phyloP scores from a whole-genome alignment of 1,284 basidiomycete genomes.

The Moesziomyces antarcticus region DNA sequence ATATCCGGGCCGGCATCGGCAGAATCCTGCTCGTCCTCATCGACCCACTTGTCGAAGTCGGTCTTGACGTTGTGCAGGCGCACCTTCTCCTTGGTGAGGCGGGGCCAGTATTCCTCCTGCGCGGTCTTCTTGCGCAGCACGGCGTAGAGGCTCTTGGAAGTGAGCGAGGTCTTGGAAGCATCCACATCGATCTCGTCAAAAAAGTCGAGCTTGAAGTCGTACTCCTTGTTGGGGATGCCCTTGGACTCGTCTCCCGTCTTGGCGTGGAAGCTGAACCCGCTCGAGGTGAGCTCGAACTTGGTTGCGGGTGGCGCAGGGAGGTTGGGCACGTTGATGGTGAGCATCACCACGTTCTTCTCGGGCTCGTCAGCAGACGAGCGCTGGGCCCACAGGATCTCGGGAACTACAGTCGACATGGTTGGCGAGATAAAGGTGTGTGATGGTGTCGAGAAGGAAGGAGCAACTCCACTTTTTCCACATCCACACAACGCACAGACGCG shows the following conservation, averaged over 20 bases:
- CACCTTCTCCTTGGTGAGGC: slow-evolving; percentile 68
- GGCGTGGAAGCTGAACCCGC: slow-evolving; percentile 59
- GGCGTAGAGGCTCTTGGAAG: slow-evolving; percentile 64
- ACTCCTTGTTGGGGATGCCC: slow-evolving; percentile 60
- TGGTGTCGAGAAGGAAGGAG: not conserved
- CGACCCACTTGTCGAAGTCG: slow-evolving; percentile 69
- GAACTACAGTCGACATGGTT: slow-evolving; percentile 54
- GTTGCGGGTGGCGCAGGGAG: slow-evolving; percentile 57
- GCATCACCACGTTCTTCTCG: slow-evolving; percentile 66
- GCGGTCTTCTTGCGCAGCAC: slow-evolving; percentile 64
- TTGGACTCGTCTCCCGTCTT: slow-evolving; percentile 54
- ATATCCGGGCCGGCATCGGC: slow-evolving; percentile 26
- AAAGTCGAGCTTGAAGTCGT: slow-evolving; percentile 63
- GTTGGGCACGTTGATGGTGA: slow-evolving; percentile 68
- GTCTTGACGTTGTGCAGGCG: slow-evolving; percentile 68
- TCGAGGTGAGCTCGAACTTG: slow-evolving; percentile 61
- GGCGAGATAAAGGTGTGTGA: not conserved
- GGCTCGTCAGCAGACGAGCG: slow-evolving; percentile 58
- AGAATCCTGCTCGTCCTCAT: slow-evolving; percentile 68
- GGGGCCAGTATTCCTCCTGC: slow-evolving; percentile 67
- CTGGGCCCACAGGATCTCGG: slow-evolving; percentile 67
- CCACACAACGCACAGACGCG: too few species aligned
- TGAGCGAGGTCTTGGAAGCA: slow-evolving; percentile 59
- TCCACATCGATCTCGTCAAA: slow-evolving; percentile 66
- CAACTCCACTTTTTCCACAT: too few species aligned